Evolutionary conservation across 306 rosid species (phyloP).

Genomic region (Mucuna pruriens): DNA sequence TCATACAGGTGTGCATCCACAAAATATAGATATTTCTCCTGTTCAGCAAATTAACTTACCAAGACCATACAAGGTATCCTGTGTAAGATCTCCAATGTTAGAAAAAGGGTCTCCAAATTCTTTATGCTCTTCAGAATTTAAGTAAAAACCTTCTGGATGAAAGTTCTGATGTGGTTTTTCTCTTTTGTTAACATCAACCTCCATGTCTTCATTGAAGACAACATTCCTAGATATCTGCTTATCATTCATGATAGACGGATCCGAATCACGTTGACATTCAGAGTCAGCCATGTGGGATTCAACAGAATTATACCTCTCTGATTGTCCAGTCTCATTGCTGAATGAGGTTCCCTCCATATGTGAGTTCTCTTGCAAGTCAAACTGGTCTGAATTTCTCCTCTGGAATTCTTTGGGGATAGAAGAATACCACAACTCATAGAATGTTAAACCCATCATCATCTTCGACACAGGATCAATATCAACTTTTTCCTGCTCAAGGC

Average conservation of each 20-base stretch:
- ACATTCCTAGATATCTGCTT: constrained; percentile 35
- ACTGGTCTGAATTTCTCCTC: constrained; percentile 57
- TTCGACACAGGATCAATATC: constrained; percentile 57
- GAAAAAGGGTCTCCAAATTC: constrained; percentile 43
- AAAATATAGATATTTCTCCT: constrained; percentile 3
- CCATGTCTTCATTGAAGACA: constrained; percentile 33
- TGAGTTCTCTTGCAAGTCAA: constrained; percentile 44
- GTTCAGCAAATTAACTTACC: constrained; percentile 48
- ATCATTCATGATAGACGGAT: constrained; percentile 65
- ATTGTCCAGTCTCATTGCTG: constrained; percentile 37
- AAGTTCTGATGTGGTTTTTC: constrained; percentile 44
- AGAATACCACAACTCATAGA: constrained; percentile 71
- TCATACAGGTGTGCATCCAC: neutral
- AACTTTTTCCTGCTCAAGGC: constrained; percentile 64
- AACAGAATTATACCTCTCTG: constrained; percentile 50
- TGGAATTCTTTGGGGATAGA: constrained; percentile 65
- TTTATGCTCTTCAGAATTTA: constrained; percentile 52
- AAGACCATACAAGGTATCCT: constrained; percentile 55
- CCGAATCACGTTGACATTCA: constrained; percentile 48
- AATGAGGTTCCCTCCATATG: constrained; percentile 39
- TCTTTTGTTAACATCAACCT: constrained; percentile 44
- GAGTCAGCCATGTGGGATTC: constrained; percentile 54
- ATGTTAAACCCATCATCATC: constrained; percentile 70
- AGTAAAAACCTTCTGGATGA: constrained; percentile 56
- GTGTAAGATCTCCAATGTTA: constrained; percentile 39